Conservation (phyloP, 1,284 basidiomycete genomes). For the Ganoderma lucidum region DNA sequence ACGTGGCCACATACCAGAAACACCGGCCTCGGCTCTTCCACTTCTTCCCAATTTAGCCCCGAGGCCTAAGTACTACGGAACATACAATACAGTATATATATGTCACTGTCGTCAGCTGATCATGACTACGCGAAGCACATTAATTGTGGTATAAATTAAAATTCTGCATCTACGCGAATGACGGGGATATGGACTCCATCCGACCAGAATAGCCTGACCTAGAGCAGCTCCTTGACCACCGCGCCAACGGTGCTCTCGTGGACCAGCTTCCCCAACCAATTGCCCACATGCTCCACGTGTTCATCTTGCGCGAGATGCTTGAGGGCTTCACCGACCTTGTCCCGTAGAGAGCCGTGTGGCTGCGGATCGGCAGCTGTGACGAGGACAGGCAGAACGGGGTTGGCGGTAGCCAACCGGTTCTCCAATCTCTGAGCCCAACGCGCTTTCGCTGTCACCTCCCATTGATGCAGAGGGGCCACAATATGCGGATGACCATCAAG, state of each 20-base stretch:
- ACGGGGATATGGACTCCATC: background rate
- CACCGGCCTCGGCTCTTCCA: conserved; percentile 13
- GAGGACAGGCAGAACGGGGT: background rate
- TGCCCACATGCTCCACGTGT: conserved; percentile 12
- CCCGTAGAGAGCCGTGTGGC: conserved; percentile 9
- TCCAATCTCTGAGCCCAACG: conserved; percentile 50
- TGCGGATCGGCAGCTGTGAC: background rate
- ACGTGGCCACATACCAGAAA: conserved; percentile 16
- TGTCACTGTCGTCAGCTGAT: no score
- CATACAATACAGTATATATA: no score
- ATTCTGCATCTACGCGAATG: background rate
- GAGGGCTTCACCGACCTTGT: conserved; percentile 19
- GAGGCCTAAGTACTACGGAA: no score
- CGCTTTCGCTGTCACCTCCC: conserved; percentile 59
- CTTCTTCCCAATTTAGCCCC: conserved; percentile 16
- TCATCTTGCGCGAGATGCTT: conserved; percentile 18
- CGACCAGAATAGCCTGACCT: conserved; percentile 6
- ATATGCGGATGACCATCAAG: conserved; percentile 54
- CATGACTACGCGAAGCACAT: background rate
- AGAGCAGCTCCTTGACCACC: conserved; percentile 30
- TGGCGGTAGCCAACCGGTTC: background rate
- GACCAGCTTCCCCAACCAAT: conserved; percentile 23
- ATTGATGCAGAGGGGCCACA: conserved; percentile 52
- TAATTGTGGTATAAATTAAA: background rate
- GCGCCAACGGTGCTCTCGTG: conserved; percentile 33